phyloP scores from a whole-genome alignment of 2,329 filamentous ascomycete species.

The Cladosporium halotolerans region DNA sequence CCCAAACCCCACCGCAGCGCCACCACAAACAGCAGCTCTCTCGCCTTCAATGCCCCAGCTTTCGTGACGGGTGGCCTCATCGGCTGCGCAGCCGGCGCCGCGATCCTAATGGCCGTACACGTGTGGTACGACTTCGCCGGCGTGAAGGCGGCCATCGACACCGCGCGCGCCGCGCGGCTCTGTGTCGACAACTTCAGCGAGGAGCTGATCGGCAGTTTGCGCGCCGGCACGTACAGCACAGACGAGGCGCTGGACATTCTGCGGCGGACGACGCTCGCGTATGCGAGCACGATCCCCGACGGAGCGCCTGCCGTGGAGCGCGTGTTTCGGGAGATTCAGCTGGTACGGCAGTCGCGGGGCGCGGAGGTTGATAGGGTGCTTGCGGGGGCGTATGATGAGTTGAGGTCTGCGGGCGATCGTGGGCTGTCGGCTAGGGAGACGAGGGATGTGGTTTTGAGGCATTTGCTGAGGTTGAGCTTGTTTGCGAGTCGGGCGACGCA shows the following conservation, averaged over 20 bases:
- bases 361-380: conserved; percentile 23
- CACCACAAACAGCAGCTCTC: background rate
- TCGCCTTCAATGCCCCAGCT: conserved; percentile 18
- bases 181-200: conserved; percentile 25
- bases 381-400: conserved; percentile 17
- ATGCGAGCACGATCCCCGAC: conserved; percentile 23
- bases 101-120: conserved; percentile 21
- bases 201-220: conserved; percentile 23
- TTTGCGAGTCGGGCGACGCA: conserved; percentile 20
- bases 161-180: conserved; percentile 21
- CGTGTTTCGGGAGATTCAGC: conserved; percentile 22
- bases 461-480: conserved; percentile 20
- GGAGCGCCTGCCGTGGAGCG: conserved; percentile 23
- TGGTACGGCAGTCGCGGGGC: conserved; percentile 22
- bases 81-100: conserved; percentile 24
- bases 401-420: conserved; percentile 18
- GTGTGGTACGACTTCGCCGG: conserved; percentile 24
- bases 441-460: conserved; percentile 18
- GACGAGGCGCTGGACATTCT: conserved; percentile 27
- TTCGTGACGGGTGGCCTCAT: conserved; percentile 25
- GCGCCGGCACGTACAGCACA: conserved; percentile 25
- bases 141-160: conserved; percentile 21
- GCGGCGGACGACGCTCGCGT: conserved; percentile 24
- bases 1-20: background rate
- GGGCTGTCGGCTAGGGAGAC: conserved; percentile 18